A percentile compares a stretch with the other conserved stretches of the same genome.
These are phyloP conservation scores for Clavaria fumosa DNA, from an alignment of 768 basidiomycete genomes.

Conservation along the genomic window DNA sequence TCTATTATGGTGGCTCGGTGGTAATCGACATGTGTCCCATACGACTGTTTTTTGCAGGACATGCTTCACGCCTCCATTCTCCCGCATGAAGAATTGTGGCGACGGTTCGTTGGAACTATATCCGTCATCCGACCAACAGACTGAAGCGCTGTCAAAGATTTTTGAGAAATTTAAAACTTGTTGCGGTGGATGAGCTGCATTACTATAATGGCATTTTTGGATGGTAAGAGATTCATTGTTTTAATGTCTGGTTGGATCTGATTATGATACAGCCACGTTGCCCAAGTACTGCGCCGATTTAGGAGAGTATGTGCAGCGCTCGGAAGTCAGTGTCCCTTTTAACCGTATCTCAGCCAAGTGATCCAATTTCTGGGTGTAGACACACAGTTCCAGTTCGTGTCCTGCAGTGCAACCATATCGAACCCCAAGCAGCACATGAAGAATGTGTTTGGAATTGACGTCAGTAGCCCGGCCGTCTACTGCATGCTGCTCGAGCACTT, in stretches of 20 bases:
- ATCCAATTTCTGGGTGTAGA: conserved; percentile 24
- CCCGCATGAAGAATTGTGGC: conserved; percentile 74
- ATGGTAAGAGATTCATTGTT: conserved; percentile 29
- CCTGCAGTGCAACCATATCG: conserved; percentile 78
- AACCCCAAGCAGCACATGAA: conserved; percentile 67
- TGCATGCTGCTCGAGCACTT: not conserved
- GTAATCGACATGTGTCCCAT: conserved; percentile 4
- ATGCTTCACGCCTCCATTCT: conserved; percentile 76
- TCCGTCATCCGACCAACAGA: not conserved
- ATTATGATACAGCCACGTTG: conserved; percentile 47
- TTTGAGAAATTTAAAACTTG: conserved; percentile 56
- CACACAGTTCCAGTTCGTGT: conserved; percentile 44
- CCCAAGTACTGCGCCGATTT: conserved; percentile 61
- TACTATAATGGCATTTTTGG: conserved; percentile 74
- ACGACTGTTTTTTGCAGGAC: conserved; percentile 31
- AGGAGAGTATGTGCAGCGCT: conserved; percentile 61
- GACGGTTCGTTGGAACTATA: conserved; percentile 31
- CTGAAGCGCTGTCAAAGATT: conserved; percentile 31
- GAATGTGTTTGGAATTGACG: conserved; percentile 52
- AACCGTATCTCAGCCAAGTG: not conserved
- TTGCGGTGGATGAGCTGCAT: conserved; percentile 79
- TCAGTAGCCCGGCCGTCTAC: conserved; percentile 7
- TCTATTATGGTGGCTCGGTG: not conserved
- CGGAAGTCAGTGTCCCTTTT: conserved; percentile 39
- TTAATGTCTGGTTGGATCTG: not conserved